A percentile compares a stretch with the other conserved stretches of the same genome.
Conservation (phyloP, 2,329 filamentous ascomycete species). For the Boeremia lycopersici region DNA sequence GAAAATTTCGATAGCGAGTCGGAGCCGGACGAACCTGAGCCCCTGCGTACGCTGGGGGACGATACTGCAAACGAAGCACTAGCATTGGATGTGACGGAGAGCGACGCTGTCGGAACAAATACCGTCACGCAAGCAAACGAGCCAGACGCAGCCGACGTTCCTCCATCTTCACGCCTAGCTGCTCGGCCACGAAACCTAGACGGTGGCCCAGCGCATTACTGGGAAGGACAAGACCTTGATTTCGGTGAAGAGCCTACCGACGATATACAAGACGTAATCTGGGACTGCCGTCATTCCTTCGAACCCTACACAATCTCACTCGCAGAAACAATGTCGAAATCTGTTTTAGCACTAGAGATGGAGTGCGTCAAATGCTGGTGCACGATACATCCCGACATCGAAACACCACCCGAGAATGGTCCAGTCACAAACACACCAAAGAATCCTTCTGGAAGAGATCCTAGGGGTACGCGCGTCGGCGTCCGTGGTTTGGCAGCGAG, state of each 20-base stretch:
- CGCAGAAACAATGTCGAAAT: constrained; percentile 14
- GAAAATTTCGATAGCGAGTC: constrained; percentile 32
- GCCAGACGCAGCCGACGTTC: background rate
- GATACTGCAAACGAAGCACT: background rate
- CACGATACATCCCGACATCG: constrained; percentile 30
- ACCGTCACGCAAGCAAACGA: too few relatives aligned
- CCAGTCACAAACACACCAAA: background rate
- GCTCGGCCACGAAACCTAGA: constrained; percentile 42
- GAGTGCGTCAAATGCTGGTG: constrained; percentile 43
- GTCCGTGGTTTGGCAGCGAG: background rate
- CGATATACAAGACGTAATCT: constrained; percentile 25
- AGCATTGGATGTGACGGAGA: background rate
- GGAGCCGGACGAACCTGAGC: constrained; percentile 32
- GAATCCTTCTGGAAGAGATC: background rate
- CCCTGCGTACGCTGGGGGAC: background rate
- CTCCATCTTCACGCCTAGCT: constrained; percentile 1
- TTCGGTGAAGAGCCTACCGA: constrained; percentile 48
- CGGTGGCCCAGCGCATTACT: constrained; percentile 35
- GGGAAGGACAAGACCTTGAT: constrained; percentile 36
- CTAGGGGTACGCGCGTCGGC: background rate
- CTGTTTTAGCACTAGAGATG: constrained; percentile 18
- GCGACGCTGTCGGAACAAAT: background rate
- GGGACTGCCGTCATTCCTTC: constrained; percentile 38
- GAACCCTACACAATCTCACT: constrained; percentile 21
- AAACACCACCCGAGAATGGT: constrained; percentile 3